Conservation (phyloP, 2,329 filamentous ascomycete species). For the Blastomyces parvus region DNA sequence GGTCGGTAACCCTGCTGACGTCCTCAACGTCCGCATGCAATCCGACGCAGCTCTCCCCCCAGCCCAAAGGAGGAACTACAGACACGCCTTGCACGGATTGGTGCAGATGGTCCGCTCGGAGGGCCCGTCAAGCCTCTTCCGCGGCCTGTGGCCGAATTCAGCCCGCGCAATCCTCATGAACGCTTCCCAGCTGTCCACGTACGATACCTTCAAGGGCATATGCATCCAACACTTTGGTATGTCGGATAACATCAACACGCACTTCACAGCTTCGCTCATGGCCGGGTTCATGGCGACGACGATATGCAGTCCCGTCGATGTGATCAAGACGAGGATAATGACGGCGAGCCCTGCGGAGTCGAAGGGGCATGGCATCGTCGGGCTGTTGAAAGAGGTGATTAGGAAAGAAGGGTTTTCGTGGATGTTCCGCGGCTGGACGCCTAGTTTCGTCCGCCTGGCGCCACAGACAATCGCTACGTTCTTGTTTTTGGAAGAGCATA, state of each 20-base stretch:
- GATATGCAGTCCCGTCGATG: slow-evolving; percentile 57
- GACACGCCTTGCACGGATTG: slow-evolving; percentile 77
- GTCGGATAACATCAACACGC: slow-evolving; percentile 49
- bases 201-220: slow-evolving; percentile 54
- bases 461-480: slow-evolving; percentile 59
- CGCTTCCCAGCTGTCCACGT: slow-evolving; percentile 53
- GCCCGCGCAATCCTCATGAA: slow-evolving; percentile 58
- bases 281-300: slow-evolving; percentile 59
- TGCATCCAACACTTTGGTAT: slow-evolving; percentile 45
- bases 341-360: slow-evolving; percentile 39
- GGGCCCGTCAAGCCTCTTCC: slow-evolving; percentile 65
- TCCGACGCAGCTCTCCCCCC: slow-evolving; percentile 71
- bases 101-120: slow-evolving; percentile 80
- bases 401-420: slow-evolving; percentile 50
- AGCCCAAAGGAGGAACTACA: slow-evolving; percentile 73
- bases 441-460: slow-evolving; percentile 56
- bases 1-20: slow-evolving; percentile 87
- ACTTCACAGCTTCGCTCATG: slow-evolving; percentile 52
- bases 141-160: slow-evolving; percentile 59
- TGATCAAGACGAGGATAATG: slow-evolving; percentile 60
- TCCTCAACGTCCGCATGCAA: slow-evolving; percentile 98
- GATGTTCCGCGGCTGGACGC: slow-evolving; percentile 60
- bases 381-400: slow-evolving; percentile 45
- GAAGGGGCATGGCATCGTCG: slow-evolving; percentile 37
- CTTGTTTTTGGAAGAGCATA: slow-evolving; percentile 58